Base-by-base conservation (phyloP, 2,329 filamentous ascomycete species). In the Neonectria punicea region DNA sequence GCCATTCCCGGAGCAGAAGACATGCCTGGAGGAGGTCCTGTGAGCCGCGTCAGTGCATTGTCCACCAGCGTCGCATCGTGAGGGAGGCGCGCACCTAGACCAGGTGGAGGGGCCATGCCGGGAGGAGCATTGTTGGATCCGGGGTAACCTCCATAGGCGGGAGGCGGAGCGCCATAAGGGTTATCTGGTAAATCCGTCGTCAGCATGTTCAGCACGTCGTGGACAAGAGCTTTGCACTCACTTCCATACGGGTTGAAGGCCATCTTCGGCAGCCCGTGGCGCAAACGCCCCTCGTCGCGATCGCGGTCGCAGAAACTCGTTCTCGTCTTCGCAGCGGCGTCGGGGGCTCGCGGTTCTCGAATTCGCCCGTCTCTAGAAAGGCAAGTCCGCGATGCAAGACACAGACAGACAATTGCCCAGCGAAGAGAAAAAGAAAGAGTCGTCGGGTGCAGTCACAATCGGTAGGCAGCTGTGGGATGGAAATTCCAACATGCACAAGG, bases 21-120 rank as follows among this genome's bases (percentile, higher is more conserved):
- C 88, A 93, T 92, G 83, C 92, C 92, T 83, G 92, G 92, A 77
- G 92, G 92, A 80, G 91, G 87, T 80, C 88, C 91, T 93, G 32
- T 0, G 9, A 57, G 22, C 10, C 3, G 7, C 63, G 65, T 73
- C 64, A 73, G 71, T 61, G 13, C 3, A 6, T 46, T 11, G 16
- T 13, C 22, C 13, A 8, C 14, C n/a, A 3, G 16, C 36, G 50
- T 51, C 20, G 58, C 34, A 59, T 51, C 53, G 46, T 51, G 63
- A 16, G 28, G 22, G 43, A 32, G 34, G 41, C 41, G 78, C 87
- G 80, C 86, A 95, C 93, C 92, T 87, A 94, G 89, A 81, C 93
- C 93, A 73, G 93, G 93, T 74, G 92, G 92, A 73, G 91, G 89
- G 70, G 88, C 90, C 88, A 93, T 91, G 65, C 90, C 90, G 62